These are phyloP conservation scores for Avicennia marina DNA, from an alignment of 257 asterid genomes.

Conservation along the genomic window DNA sequence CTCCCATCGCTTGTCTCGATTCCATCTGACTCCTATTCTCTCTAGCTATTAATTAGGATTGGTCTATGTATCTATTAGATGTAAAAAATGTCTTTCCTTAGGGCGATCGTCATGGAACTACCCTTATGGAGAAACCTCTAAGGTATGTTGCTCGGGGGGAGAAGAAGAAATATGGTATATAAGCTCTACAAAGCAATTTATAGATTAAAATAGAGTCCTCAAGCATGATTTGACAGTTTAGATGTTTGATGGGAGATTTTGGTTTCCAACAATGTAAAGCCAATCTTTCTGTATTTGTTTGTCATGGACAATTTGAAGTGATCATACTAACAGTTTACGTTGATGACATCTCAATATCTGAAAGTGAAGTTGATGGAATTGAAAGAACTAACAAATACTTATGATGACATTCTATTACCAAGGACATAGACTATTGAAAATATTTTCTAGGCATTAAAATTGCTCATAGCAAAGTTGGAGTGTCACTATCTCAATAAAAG, in stretches of 20 bases:
- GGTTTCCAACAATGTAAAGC: not conserved
- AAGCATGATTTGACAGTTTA: too few relatives aligned
- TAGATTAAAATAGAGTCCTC: not conserved
- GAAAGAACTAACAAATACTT: not conserved
- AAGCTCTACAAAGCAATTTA: not conserved
- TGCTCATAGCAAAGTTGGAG: not conserved
- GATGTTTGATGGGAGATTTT: not conserved
- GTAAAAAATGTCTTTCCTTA: not conserved
- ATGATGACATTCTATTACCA: not conserved
- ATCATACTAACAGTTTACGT: not conserved
- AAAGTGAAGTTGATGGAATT: too few relatives aligned
- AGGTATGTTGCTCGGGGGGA: not conserved
- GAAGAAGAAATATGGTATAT: not conserved
- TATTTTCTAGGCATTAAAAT: not conserved
- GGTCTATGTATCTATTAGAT: not conserved
- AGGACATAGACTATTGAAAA: not conserved
- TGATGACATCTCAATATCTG: not conserved
- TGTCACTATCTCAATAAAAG: not conserved
- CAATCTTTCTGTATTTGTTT: not conserved
- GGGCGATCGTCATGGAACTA: not conserved
- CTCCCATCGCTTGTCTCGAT: too few relatives aligned
- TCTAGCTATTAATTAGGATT: not conserved
- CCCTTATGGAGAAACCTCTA: not conserved
- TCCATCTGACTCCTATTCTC: not conserved
- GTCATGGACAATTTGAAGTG: too few relatives aligned